Conservation (phyloP, 2,329 filamentous ascomycete species). For the Hymenoscyphus repandus region DNA sequence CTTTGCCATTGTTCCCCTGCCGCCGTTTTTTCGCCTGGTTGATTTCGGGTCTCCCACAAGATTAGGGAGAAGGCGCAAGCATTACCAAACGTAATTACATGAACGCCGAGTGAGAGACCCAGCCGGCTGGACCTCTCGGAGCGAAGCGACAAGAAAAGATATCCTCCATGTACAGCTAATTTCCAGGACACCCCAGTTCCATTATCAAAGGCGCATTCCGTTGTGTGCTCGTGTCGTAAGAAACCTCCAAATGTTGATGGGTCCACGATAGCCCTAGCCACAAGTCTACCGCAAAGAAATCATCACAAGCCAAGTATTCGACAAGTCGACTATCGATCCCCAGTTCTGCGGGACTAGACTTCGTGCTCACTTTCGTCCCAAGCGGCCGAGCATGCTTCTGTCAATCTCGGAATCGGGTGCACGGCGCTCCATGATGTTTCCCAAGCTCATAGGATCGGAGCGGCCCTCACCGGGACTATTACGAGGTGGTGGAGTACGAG, state of each 20-base stretch:
- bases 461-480: constrained; percentile 26
- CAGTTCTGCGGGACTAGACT: neutral
- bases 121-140: constrained; percentile 14
- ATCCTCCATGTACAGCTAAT: constrained; percentile 1
- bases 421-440: constrained; percentile 30
- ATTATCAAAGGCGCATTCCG: too few species aligned
- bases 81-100: neutral
- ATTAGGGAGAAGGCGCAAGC: neutral
- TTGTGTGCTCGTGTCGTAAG: neutral
- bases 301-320: neutral
- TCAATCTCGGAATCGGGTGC: constrained; percentile 29
- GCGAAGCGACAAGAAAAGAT: neutral
- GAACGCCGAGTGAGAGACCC: constrained; percentile 8
- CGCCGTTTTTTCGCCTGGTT: neutral
- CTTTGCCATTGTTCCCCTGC: constrained; percentile 5
- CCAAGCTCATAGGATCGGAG: constrained; percentile 30
- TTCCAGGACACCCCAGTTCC: neutral
- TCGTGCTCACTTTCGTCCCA: constrained; percentile 25
- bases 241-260: neutral
- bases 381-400: constrained; percentile 28
- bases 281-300: neutral
- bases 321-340: neutral
- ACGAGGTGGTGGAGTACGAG: constrained; percentile 28
- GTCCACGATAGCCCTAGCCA: neutral
- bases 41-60: too few species aligned